Base-by-base conservation (phyloP, 1,284 basidiomycete genomes). In the Ganoderma sp. region DNA sequence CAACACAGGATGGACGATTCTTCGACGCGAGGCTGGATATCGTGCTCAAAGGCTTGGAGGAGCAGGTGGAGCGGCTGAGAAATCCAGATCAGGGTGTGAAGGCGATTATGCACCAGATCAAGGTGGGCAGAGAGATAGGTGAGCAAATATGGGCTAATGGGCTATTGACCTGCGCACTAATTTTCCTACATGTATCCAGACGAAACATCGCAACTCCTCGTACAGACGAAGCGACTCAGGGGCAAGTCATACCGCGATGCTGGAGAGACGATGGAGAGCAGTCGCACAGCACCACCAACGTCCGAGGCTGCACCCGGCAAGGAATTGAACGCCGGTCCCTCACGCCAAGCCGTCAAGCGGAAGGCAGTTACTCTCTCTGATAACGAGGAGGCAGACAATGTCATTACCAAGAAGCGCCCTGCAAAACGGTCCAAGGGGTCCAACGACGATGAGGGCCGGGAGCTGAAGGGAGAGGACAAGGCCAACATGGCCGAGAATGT, bases 21-120 rank as follows among this genome's bases (percentile, higher is more conserved):
- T 97, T 97, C 83, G 89, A 92, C 61, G 90, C 92, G n/a, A 87
- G 92, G 42, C 82, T 97, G 22, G 88, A 92, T 42, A 84, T 87
- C 32, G 84, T 87, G 25, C 79, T 93, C 61, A 79, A 81, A 8
- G 82, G 85, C 0, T 81, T 97, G 34, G 82, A 83, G 70, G 79
- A 77, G 2, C 94, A 97, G 73, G 89, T 91, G 0, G 88, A 92
- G 52, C 82, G 85, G 10, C 80, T 96, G 14, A 84, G 88, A 67
- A 65, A 72, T n/a, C 64, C 50, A 12, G 81, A 85, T 1, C 81
- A 92, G 52, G 93, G 92, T 4, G 80, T 91, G 0, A 77, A 77
- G 2, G 86, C 84, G 0, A 92, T 91, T 7, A 81, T 88, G 79
- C 81, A 86, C 43, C 82, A 84, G 15, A 91, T 96, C 73, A 83